Base-by-base conservation (phyloP, 2,329 filamentous ascomycete genomes). In the Stagonosporopsis vannaccii region DNA sequence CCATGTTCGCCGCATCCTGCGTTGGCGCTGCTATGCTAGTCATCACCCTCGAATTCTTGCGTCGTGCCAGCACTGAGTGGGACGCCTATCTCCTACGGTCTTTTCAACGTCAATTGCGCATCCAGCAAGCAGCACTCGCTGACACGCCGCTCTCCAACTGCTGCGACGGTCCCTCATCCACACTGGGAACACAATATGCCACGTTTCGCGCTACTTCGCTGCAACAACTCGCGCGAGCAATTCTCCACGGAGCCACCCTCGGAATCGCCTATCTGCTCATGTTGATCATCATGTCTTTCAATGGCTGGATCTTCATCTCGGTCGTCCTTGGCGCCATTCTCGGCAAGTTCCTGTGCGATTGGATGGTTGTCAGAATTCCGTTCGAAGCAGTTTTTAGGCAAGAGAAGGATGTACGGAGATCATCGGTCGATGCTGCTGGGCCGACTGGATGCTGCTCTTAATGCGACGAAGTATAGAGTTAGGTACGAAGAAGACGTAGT, bases 231-330 rank as follows among this genome's bases (percentile, higher is more conserved):
- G 70, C 89, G 4, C 84, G 90, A 6, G 87, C 90, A 0, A 60
- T 87, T 4, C 72, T 94, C 19, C 89, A 93, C 65, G 86, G 87
- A 77, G 52, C 86, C 4, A 89, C 90, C 63, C 91, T 94, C 67
- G 86, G 85, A 0, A 83, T 92, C 1, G 90, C 89, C 2, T 95
- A 94, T 72, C 86, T 94, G 64, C 75, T 94, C 67, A 94, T 95
- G 91, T 77, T 90, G 78, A 69, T 87, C 23, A 82, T 84, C 19
- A 87, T 87, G 85, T 87, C 86, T 61, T 87, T 82, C 74, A 87
- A 87, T 56, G 84, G 79, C 7, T 95, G 91, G 75, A 83, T 95
- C 60, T 90, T 95, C 73, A 88, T 94, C 56, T 91, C 87, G 64
- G 91, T 95, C 72, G 85, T 94, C 60, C 84, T 94, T 51, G 91